These are phyloP conservation scores for Vaccinium macrocarpon DNA, from an alignment of 148 eudicot species.

Conservation along the genomic window DNA sequence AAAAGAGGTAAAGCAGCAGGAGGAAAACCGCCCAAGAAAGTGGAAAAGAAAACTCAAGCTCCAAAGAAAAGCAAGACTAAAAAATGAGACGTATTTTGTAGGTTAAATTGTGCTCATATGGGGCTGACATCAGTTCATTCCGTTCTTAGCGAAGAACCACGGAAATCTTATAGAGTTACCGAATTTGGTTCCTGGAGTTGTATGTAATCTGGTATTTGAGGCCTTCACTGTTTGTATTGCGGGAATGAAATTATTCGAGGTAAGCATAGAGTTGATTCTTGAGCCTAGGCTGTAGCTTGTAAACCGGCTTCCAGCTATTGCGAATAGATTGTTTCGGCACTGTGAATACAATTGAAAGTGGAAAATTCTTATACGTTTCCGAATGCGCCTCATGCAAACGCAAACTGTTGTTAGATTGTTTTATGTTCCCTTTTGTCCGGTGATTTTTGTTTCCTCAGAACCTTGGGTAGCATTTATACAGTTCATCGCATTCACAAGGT, in stretches of 20 bases:
- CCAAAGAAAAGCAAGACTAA: conserved; percentile 71
- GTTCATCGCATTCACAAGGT: neutral
- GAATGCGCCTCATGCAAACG: neutral
- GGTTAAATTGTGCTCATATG: neutral
- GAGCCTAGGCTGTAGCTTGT: neutral
- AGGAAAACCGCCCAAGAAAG: conserved; percentile 60
- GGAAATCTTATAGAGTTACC: neutral
- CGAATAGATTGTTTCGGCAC: neutral
- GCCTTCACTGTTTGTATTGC: neutral
- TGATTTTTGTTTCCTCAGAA: neutral
- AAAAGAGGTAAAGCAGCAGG: conserved; percentile 65
- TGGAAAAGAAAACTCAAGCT: conserved; percentile 59
- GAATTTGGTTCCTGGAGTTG: neutral
- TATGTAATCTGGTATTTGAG: neutral
- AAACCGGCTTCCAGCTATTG: neutral
- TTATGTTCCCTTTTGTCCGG: neutral
- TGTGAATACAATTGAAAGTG: neutral
- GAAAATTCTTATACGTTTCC: neutral
- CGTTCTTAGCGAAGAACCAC: neutral
- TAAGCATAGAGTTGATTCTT: neutral
- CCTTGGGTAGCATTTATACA: neutral
- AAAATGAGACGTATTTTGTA: conserved; percentile 42
- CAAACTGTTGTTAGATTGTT: neutral
- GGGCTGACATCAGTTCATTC: neutral
- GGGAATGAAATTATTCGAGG: conserved; percentile 1